Conservation (phyloP, 2,329 filamentous ascomycete genomes). For the Aspergillus jensenii region DNA sequence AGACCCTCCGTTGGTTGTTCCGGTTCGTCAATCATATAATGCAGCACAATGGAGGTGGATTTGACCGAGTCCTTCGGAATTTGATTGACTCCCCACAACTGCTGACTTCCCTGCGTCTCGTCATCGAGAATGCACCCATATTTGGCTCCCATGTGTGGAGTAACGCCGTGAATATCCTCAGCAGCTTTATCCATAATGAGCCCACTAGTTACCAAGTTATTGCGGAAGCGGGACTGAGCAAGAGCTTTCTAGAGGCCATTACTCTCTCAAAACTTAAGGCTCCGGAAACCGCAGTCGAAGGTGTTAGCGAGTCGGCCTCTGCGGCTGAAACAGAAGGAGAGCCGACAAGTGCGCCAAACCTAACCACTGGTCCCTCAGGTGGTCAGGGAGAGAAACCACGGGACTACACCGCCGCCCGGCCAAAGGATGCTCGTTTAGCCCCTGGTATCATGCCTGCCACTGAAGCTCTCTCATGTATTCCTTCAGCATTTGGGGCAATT, state of each 20-base stretch:
- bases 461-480: slow-evolving; percentile 85
- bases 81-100: slow-evolving; percentile 90
- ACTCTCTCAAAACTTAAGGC: slow-evolving; percentile 49
- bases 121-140: slow-evolving; percentile 74
- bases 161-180: slow-evolving; percentile 85
- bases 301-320: slow-evolving; percentile 17
- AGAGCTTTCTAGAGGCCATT: slow-evolving; percentile 79
- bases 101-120: slow-evolving; percentile 72
- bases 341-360: slow-evolving; percentile 33
- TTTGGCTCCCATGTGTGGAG: slow-evolving; percentile 97
- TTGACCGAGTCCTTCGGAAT: slow-evolving; percentile 86
- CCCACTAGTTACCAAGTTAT: slow-evolving; percentile 97
- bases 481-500: slow-evolving; percentile 87
- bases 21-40: slow-evolving; percentile 97
- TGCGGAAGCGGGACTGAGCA: slow-evolving; percentile 87
- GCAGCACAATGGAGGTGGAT: slow-evolving; percentile 76
- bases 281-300: slow-evolving; percentile 30
- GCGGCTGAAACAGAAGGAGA: slow-evolving; percentile 34
- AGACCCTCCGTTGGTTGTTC: slow-evolving; percentile 88
- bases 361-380: slow-evolving; percentile 23
- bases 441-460: slow-evolving; percentile 79
- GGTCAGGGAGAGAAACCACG: slow-evolving; percentile 23
- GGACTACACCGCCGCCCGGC: slow-evolving; percentile 32
- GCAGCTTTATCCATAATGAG: slow-evolving; percentile 97
- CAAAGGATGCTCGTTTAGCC: slow-evolving; percentile 47